Base-by-base conservation (phyloP, 345 rosid species). In the Mangifera indica region DNA sequence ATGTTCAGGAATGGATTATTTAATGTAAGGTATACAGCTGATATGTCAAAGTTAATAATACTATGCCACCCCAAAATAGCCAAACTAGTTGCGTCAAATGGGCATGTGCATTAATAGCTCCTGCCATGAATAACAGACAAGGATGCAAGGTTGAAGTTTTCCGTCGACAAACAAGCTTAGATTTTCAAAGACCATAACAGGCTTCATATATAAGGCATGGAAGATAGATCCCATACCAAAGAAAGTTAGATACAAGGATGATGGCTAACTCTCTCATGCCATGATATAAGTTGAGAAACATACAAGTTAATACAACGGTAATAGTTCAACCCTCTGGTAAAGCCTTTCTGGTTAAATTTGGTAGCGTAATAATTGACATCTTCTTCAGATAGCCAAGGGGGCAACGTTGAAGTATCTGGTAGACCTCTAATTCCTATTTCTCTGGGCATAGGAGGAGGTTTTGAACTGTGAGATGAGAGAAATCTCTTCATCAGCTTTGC, bases 251-350 rank as follows among this genome's bases (percentile, higher is more conserved):
- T 40, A 56, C 4, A 56, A 69, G 17, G 21, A 14, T 24, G 62
- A 40, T 56, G 22, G 3, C 22, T 55, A 22, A 17, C 63, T 34
- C 63, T 22, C 56, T 40, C 22, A 40, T 40, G 37, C 54, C 22
- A 56, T 6, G 25, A 25, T 45, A 11, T 3, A 54, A 26, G 49
- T n/a, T 62, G 11, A 15, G 7, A 58, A 69, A 83, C 89, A 51
- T 88, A 90, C 97, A 79, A 73, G 80, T 92, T 75, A 74, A 84
- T 2, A 62, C 91, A 87, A 17, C 97, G 88, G 37, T 93, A 93
- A 80, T 89, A 91, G 86, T 91, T 93, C 74, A 91, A 54, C 63
- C 86, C 92, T 59, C 98, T 97, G 9, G 92, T 84, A 81, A 93
- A 93, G 67, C 98, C 98, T 60, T 78, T 84, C 80, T 88, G 76